Base-by-base conservation (phyloP, 2,329 filamentous ascomycete species). In the Sporothrix inflata region DNA sequence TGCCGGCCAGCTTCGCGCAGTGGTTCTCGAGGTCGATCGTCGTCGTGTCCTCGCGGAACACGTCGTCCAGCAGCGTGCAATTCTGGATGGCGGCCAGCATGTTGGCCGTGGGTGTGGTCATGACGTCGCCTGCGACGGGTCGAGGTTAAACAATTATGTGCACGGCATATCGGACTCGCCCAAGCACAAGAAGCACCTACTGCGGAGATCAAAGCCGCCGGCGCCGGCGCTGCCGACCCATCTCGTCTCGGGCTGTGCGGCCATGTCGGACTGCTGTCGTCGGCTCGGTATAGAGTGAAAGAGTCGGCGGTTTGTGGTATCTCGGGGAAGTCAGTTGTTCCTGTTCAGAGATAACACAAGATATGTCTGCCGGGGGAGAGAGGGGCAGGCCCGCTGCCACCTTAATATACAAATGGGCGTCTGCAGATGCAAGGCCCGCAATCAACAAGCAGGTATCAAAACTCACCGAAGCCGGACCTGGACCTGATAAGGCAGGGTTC, bases 61-160 rank as follows among this genome's bases (percentile, higher is more conserved):
- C 93, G 80, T 97, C 94, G 81, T 98, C 94, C 21, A 92, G 85
- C 42, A 97, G 88, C 0, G 92, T 91, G 75, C 90, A 92, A 68
- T 89, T 85, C 76, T 89, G 85, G 75, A 98, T 92, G 19, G 94
- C 93, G 60, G 87, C 84, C 49, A 98, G 89, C 94, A 97, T 98
- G 4, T 91, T 88, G 0, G 88, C 80, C 0, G 92, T 96, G 0
- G 93, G 93, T 1, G 90, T 92, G 3, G 94, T 97, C 81, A 86
- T 83, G 30, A 83, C 83, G 77, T 88, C 86, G 74, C 85, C 85
- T 86, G 14, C 1, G 16, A 16, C 6, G 40, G 40, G 40, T 14
- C 40, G 24, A 34, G 27, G 3, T 1, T 1, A 19, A 16, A 60
- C 3, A 53, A 14, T 40, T 21, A 14, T 24, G 21, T 21, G n/a